These are phyloP conservation scores for Saccharum hybrid DNA, from an alignment of 202 grass and related monocot genomes.

Conservation along the genomic window DNA sequence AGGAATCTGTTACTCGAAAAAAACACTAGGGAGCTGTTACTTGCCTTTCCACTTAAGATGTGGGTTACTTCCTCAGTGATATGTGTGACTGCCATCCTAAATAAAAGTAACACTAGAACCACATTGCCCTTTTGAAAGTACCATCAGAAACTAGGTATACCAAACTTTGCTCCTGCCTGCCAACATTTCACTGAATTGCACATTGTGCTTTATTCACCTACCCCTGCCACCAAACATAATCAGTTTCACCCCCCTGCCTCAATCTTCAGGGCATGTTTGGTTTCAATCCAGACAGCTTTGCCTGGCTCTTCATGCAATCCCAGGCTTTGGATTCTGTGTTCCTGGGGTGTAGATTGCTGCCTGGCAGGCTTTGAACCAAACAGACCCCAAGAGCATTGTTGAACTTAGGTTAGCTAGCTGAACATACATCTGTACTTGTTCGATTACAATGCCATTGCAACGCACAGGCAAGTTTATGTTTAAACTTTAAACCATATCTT, in stretches of 20 bases:
- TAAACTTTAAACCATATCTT: neutral
- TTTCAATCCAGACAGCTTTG: neutral
- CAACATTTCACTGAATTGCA: conserved; percentile 11
- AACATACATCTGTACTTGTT: neutral
- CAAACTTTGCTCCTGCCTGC: conserved; percentile 10
- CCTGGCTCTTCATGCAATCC: neutral
- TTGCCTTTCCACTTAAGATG: conserved; percentile 25
- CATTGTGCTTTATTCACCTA: neutral
- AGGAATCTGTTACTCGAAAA: conserved; percentile 29
- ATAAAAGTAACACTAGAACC: conserved; percentile 1
- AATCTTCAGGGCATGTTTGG: neutral
- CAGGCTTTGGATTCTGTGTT: neutral
- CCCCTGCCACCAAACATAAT: neutral
- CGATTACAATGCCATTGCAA: neutral
- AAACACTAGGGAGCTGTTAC: conserved; percentile 34
- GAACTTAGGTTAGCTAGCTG: neutral
- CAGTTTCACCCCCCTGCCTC: neutral
- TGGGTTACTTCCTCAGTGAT: neutral
- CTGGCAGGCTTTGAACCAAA: neutral
- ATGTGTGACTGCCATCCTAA: neutral
- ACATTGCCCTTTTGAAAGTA: conserved; percentile 8
- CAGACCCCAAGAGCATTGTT: neutral
- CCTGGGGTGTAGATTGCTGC: neutral
- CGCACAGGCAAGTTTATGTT: neutral
- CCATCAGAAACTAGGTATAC: conserved; percentile 4